Evolutionary conservation across 1,284 basidiomycete genomes (phyloP).

Genomic region (Trichosporon inkin): DNA sequence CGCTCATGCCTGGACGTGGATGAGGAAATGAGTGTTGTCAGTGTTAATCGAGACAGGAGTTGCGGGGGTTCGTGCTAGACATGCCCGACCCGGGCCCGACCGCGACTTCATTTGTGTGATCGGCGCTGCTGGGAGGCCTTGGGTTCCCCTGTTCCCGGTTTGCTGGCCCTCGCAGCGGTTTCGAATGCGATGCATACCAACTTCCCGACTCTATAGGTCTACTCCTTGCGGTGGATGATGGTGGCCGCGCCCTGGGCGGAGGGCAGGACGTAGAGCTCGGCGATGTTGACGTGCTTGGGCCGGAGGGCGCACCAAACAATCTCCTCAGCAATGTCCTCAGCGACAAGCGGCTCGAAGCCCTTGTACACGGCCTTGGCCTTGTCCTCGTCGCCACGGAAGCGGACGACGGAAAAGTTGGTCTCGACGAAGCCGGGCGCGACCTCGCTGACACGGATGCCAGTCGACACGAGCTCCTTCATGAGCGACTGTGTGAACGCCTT

Average conservation of each 20-base stretch:
- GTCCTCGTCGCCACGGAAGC: constrained; percentile 71
- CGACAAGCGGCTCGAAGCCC: constrained; percentile 69
- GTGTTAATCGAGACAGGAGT: too few relatives aligned
- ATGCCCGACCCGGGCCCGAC: neutral
- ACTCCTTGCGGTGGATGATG: constrained; percentile 26
- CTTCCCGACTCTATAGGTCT: neutral
- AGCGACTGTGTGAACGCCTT: constrained; percentile 77
- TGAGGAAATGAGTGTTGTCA: neutral
- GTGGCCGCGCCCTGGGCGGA: constrained; percentile 26
- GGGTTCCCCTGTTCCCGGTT: neutral
- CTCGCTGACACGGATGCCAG: constrained; percentile 80
- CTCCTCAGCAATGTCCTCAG: constrained; percentile 84
- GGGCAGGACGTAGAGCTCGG: constrained; percentile 57
- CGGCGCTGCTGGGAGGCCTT: neutral
- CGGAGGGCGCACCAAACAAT: constrained; percentile 91
- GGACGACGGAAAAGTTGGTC: constrained; percentile 66
- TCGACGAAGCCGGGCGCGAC: constrained; percentile 66
- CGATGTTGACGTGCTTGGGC: constrained; percentile 79
- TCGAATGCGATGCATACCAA: neutral
- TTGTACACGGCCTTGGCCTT: constrained; percentile 80
- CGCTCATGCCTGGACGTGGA: neutral
- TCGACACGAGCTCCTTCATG: constrained; percentile 76
- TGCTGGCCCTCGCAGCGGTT: neutral
- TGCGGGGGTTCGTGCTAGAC: too few relatives aligned
- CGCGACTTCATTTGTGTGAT: neutral